Evolutionary conservation across 768 basidiomycete genomes (phyloP).

Genomic region (Tricholoma bakamatsutake): DNA sequence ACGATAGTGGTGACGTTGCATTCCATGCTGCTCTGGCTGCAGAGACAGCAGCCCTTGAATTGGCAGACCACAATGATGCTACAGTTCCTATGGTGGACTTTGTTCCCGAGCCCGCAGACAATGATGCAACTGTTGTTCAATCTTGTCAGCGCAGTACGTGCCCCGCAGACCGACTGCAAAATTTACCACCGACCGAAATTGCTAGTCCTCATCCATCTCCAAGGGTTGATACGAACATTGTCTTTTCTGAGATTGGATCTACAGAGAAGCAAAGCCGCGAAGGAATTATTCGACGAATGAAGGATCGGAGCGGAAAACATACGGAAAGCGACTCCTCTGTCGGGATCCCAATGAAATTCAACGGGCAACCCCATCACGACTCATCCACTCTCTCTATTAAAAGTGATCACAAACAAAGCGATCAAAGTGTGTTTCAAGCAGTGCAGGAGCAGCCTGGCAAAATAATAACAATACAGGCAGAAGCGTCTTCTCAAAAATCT

Average conservation of each 20-base stretch:
- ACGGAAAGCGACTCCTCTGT: slow-evolving; percentile 7
- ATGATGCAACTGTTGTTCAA: not conserved
- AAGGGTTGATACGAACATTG: not conserved
- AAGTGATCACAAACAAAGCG: not conserved
- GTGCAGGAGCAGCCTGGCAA: not conserved
- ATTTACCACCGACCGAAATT: not conserved
- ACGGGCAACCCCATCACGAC: not conserved
- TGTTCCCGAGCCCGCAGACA: not conserved
- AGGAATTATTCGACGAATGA: slow-evolving; percentile 36
- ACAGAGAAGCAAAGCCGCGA: slow-evolving; percentile 4
- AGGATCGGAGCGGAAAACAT: slow-evolving; percentile 30
- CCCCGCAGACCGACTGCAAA: not conserved
- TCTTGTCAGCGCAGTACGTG: not conserved
- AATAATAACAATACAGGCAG: not conserved
- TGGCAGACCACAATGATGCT: not conserved
- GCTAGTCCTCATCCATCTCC: not conserved
- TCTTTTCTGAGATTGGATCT: not conserved
- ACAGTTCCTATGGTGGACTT: not conserved
- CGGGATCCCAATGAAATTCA: not conserved
- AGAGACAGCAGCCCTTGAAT: slow-evolving; percentile 19
- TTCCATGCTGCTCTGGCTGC: slow-evolving; percentile 28
- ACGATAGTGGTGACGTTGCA: slow-evolving; percentile 27
- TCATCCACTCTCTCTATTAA: not conserved
- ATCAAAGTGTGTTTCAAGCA: not conserved
- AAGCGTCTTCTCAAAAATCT: slow-evolving; percentile 7